phyloP scores from a whole-genome alignment of 2,329 filamentous ascomycete genomes.

The Apiospora arundinis region DNA sequence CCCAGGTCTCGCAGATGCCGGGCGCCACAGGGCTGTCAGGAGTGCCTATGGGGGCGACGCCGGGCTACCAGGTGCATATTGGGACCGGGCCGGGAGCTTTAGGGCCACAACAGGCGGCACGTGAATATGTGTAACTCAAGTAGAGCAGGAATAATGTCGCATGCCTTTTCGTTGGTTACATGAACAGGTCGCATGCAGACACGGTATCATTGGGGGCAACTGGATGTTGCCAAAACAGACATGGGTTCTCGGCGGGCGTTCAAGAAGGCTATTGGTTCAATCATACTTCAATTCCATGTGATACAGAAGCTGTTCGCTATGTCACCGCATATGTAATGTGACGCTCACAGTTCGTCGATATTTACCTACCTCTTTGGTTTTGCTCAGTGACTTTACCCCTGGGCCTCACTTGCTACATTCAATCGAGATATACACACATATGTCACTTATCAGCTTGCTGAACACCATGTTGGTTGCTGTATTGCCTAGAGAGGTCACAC shows the following conservation, averaged over 20 bases:
- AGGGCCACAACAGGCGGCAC: conserved; percentile 21
- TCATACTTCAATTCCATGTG: neutral
- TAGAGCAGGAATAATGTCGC: neutral
- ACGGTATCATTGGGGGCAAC: neutral
- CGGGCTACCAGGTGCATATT: conserved; percentile 8
- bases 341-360: neutral
- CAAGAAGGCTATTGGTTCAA: neutral
- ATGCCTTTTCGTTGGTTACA: conserved; percentile 5
- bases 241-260: neutral
- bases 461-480: neutral
- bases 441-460: neutral
- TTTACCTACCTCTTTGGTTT: too few relatives aligned
- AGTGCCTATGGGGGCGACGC: conserved; percentile 15
- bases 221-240: neutral
- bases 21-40: neutral
- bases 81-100: neutral
- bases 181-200: neutral
- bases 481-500: too few relatives aligned
- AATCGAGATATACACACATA: too few relatives aligned
- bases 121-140: conserved; percentile 23
- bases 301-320: neutral
- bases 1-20: neutral
- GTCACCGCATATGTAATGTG: neutral
- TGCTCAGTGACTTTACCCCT: neutral
- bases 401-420: neutral